Evolutionary conservation across 2,329 filamentous ascomycete species (phyloP).

Genomic region (Cercospora zeae-maydis): DNA sequence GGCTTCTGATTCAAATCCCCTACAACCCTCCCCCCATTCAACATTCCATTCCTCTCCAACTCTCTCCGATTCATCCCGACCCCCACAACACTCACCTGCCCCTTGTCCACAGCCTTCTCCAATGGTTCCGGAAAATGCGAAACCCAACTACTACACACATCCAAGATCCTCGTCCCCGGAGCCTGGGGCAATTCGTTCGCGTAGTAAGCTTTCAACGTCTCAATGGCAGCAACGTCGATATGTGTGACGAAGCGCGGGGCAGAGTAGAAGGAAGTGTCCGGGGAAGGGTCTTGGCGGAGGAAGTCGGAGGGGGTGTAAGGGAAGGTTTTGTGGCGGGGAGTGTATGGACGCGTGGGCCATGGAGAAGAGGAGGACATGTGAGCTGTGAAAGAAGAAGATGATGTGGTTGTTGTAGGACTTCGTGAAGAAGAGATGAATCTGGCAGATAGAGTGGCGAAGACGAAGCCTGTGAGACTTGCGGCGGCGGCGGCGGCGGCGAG

Average conservation of each 20-base stretch:
- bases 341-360: constrained; percentile 29
- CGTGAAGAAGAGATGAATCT: background rate
- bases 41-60: constrained; percentile 42
- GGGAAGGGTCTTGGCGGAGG: constrained; percentile 37
- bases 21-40: constrained; percentile 36
- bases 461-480: constrained; percentile 17
- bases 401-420: background rate
- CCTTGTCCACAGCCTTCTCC: constrained; percentile 33
- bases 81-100: constrained; percentile 44
- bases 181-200: constrained; percentile 40
- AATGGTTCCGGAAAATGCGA: constrained; percentile 43
- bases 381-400: constrained; percentile 16
- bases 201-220: constrained; percentile 47
- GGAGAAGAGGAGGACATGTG: constrained; percentile 16
- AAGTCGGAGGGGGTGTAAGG: constrained; percentile 41
- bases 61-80: constrained; percentile 50
- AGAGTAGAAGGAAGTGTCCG: constrained; percentile 41
- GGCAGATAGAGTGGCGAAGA: constrained; percentile 13
- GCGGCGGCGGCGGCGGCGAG: background rate
- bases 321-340: constrained; percentile 34
- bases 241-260: constrained; percentile 52
- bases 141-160: constrained; percentile 52
- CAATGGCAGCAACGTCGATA: constrained; percentile 51
- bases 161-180: constrained; percentile 41
- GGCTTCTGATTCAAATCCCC: constrained; percentile 47